Evolutionary conservation across 768 basidiomycete species (phyloP), one percentile per base, ranked within the genome.

Genomic region (Boletus subcaerulescens): DNA sequence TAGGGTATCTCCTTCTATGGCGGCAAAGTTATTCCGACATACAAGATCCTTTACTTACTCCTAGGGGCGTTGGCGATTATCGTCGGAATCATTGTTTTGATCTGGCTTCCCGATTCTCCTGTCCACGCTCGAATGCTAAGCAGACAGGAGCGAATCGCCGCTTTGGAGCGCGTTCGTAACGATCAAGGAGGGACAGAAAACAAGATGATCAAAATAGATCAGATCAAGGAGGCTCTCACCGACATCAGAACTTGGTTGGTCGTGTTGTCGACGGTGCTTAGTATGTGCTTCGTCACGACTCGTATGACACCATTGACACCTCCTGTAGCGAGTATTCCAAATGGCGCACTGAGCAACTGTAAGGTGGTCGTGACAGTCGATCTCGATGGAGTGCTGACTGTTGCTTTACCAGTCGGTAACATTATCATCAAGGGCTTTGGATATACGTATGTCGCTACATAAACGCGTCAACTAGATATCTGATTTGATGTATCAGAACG

Each of bases 91-190:
- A 69, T 72, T 42, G 81, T 86, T 4, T 64, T 86, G 10, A 69
- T 86, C 10, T 83, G 77, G 79, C 72, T 87, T 15, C 84, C 85
- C 0, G 84, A 87, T 63, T 85, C 84, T 0, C 85, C 84, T 5
- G 81, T 85, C 4, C 79, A 81, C 58, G 84, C 86, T 2, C 68
- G 61, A 5, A 77, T 83, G 61, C 71, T 86, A 15, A 81, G 77
- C 0, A 74, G 73, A 50, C 80, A 85, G 60, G 85, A 87, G 58
- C 75, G 82, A 5, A 77, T 86, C 43, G 82, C 84, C 39, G 82
- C 77, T 3, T 67, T 86, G 35, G 86, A 87, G 64, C 78, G 86
- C 40, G 82, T 87, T 11, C 80, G 83, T n/a, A 76, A 85, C 55
- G 84, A 85, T 57, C 80, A 83, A 57, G 82, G 82, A 41, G 86